A percentile compares a stretch with the other conserved stretches of the same genome.
phyloP scores from a whole-genome alignment of 2,329 filamentous ascomycete genomes.

The Alternaria sp. region DNA sequence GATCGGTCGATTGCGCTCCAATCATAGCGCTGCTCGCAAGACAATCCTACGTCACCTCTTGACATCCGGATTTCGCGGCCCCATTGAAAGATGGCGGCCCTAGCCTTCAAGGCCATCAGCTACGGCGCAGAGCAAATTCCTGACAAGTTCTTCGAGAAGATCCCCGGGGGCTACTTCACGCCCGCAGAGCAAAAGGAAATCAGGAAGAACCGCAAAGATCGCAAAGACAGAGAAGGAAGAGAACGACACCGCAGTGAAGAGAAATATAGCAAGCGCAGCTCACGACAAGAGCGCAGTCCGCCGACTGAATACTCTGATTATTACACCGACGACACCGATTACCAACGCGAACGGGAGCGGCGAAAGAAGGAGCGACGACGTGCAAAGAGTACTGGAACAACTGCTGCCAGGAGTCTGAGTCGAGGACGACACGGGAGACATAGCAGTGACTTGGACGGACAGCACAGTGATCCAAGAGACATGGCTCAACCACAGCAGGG shows the following conservation, averaged over 20 bases:
- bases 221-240: conserved; percentile 29
- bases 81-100: conserved; percentile 44
- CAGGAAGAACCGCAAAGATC: conserved; percentile 32
- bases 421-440: conserved; percentile 40
- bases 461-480: conserved; percentile 30
- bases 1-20: conserved; percentile 35
- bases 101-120: conserved; percentile 51
- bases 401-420: conserved; percentile 37
- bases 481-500: conserved; percentile 43
- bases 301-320: conserved; percentile 42
- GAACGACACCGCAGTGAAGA: conserved; percentile 28
- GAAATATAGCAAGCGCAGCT: conserved; percentile 28
- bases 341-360: conserved; percentile 38
- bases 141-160: conserved; percentile 50
- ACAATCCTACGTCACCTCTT: conserved; percentile 46
- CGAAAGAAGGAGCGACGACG: conserved; percentile 36
- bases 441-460: conserved; percentile 38
- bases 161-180: conserved; percentile 52
- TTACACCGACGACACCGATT: conserved; percentile 44
- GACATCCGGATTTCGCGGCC: conserved; percentile 37
- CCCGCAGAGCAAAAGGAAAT: conserved; percentile 41
- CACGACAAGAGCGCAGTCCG: conserved; percentile 40
- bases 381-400: conserved; percentile 39
- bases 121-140: conserved; percentile 52
- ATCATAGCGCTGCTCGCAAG: conserved; percentile 40